Evolutionary conservation across 176 grass and related monocot genomes (phyloP).

Genomic region (Aegilops sharonensis): DNA sequence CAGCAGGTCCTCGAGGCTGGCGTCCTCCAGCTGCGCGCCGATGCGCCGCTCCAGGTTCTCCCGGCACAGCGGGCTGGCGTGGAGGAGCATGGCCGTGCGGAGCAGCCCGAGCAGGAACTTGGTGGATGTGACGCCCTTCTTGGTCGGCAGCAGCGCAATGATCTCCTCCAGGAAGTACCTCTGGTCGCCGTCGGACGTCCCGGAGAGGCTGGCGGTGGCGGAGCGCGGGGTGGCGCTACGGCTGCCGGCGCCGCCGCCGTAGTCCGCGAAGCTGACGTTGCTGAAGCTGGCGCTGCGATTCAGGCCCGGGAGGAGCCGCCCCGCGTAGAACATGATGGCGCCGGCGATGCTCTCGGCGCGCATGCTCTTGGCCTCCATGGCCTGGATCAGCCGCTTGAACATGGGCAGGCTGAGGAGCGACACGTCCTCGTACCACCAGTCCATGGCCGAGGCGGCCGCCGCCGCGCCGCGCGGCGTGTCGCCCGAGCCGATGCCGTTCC

Average conservation of each 20-base stretch:
- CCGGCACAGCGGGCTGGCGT: constrained; percentile 63
- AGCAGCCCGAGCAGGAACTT: constrained; percentile 77
- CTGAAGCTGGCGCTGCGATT: constrained; percentile 66
- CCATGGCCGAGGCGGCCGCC: constrained; percentile 1
- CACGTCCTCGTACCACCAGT: constrained; percentile 88
- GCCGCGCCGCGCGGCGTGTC: constrained; percentile 24
- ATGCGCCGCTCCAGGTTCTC: constrained; percentile 79
- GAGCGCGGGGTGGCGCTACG: constrained; percentile 45
- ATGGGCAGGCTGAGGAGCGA: constrained; percentile 67
- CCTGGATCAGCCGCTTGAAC: constrained; percentile 80
- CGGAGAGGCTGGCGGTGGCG: constrained; percentile 29
- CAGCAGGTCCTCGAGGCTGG: constrained; percentile 72
- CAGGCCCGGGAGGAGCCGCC: constrained; percentile 51
- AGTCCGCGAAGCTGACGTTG: constrained; percentile 25
- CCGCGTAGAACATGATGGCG: constrained; percentile 69
- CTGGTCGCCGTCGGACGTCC: constrained; percentile 61
- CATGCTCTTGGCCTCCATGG: constrained; percentile 66
- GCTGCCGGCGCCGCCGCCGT: constrained; percentile 15
- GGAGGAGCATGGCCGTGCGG: constrained; percentile 66
- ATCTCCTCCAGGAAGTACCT: constrained; percentile 92
- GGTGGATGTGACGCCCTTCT: constrained; percentile 74
- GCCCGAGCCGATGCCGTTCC: constrained; percentile 55
- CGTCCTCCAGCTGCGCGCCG: constrained; percentile 80
- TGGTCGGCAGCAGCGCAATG: constrained; percentile 67
- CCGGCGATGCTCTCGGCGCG: constrained; percentile 61